Evolutionary conservation across 2,329 filamentous ascomycete species (phyloP).

Genomic region (Aspergillus sojae): DNA sequence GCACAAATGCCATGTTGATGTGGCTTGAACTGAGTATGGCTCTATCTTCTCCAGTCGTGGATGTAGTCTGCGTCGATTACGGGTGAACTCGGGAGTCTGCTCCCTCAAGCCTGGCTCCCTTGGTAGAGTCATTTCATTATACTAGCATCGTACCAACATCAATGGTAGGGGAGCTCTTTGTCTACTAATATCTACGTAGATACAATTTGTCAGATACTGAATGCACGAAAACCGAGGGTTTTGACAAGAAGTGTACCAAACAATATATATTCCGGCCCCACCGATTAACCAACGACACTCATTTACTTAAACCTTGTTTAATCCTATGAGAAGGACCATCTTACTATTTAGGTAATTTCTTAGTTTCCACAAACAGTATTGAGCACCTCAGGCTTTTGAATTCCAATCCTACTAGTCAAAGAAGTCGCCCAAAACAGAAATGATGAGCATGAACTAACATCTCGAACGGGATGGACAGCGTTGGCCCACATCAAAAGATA

Average conservation of each 20-base stretch:
- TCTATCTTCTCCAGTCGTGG: background rate
- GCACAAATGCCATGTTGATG: background rate
- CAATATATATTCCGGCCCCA: background rate
- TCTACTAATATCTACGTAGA: too few relatives aligned
- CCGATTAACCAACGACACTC: background rate
- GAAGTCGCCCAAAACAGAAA: background rate
- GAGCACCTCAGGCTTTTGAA: background rate
- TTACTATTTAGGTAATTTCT: background rate
- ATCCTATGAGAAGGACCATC: too few relatives aligned
- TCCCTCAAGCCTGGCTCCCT: background rate
- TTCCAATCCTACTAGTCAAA: background rate
- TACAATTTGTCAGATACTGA: background rate
- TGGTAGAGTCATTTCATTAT: background rate
- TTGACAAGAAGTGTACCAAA: too few relatives aligned
- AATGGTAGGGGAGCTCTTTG: background rate
- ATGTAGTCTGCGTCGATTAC: too few relatives aligned
- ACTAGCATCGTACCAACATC: background rate
- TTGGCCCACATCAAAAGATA: background rate
- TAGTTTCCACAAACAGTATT: background rate
- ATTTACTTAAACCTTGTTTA: background rate
- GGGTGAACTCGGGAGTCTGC: too few relatives aligned
- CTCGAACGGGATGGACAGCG: background rate
- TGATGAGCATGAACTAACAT: background rate
- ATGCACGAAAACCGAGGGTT: too few relatives aligned
- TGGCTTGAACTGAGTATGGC: too few relatives aligned